Evolutionary conservation across 371 early-diverging fungal species (phyloP).

Genomic region (Mycotypha africana): DNA sequence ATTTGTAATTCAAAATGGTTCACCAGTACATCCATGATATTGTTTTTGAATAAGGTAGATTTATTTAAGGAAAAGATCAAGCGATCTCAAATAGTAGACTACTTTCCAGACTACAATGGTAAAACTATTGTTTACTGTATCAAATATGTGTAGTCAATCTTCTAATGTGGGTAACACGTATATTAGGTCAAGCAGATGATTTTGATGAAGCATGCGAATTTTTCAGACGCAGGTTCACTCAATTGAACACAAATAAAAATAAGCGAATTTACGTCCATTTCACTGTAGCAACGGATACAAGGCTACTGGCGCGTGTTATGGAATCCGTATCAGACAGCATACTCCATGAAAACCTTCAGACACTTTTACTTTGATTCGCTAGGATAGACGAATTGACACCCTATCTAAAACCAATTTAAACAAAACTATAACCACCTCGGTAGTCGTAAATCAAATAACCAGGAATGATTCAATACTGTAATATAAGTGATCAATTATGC

Average conservation of each 20-base stretch:
- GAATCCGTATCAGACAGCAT: constrained; percentile 52
- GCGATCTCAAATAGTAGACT: constrained; percentile 63
- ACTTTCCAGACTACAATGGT: constrained; percentile 86
- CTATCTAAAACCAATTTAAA: too few relatives aligned
- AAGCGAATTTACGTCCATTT: constrained; percentile 55
- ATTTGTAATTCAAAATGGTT: constrained; percentile 95
- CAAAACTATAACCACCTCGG: too few relatives aligned
- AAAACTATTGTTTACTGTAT: constrained; percentile 20
- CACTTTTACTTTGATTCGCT: too few relatives aligned
- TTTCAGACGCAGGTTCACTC: constrained; percentile 29
- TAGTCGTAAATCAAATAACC: too few relatives aligned
- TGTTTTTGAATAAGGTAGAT: constrained; percentile 95
- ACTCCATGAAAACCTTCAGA: constrained; percentile 39
- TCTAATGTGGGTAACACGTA: not conserved
- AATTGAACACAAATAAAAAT: constrained; percentile 31
- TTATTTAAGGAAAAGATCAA: constrained; percentile 81
- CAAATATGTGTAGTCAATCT: not conserved
- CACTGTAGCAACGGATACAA: constrained; percentile 59
- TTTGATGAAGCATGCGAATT: constrained; percentile 21
- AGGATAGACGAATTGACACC: too few relatives aligned
- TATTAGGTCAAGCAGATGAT: constrained; percentile 11
- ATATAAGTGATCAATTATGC: too few relatives aligned
- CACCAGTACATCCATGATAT: constrained; percentile 82
- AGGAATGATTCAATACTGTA: too few relatives aligned
- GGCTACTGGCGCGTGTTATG: constrained; percentile 55